Conservation (phyloP, 2,329 filamentous ascomycete species). For the Coleophoma crateriformis region DNA sequence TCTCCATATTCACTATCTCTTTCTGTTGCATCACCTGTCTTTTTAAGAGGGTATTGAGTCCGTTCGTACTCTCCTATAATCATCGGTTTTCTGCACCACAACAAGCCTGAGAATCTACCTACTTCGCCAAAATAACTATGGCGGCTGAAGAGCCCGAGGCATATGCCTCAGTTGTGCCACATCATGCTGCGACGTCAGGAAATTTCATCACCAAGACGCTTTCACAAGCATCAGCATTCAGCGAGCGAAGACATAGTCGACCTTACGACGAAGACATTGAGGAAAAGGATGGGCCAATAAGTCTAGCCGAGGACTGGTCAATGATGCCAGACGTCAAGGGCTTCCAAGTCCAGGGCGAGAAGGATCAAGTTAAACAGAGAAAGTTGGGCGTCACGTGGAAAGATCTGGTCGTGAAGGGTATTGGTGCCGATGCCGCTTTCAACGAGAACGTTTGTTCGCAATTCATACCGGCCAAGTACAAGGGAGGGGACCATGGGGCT, state of each 20-base stretch:
- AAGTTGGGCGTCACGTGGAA: constrained; percentile 25
- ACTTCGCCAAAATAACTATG: not conserved
- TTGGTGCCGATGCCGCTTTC: constrained; percentile 22
- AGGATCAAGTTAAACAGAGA: constrained; percentile 15
- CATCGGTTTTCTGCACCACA: too few relatives aligned
- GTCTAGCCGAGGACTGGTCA: constrained; percentile 17
- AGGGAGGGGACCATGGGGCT: constrained; percentile 50
- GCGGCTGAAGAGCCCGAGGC: not conserved
- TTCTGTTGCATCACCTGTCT: too few relatives aligned
- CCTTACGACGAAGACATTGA: constrained; percentile 18
- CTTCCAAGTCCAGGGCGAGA: constrained; percentile 13
- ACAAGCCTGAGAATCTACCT: too few relatives aligned
- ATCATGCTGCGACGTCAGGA: not conserved
- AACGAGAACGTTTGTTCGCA: constrained; percentile 23
- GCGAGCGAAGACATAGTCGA: constrained; percentile 4
- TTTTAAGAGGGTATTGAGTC: too few relatives aligned
- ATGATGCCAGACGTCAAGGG: constrained; percentile 22
- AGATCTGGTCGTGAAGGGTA: constrained; percentile 22
- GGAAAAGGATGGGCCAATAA: constrained; percentile 9
- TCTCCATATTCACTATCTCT: too few relatives aligned
- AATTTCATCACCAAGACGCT: not conserved
- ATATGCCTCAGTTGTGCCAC: not conserved
- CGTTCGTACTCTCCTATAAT: too few relatives aligned
- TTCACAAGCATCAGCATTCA: not conserved
- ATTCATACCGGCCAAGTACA: constrained; percentile 11